phyloP scores from a whole-genome alignment of 2,329 filamentous ascomycete species.

The Aspergillus nomiae region DNA sequence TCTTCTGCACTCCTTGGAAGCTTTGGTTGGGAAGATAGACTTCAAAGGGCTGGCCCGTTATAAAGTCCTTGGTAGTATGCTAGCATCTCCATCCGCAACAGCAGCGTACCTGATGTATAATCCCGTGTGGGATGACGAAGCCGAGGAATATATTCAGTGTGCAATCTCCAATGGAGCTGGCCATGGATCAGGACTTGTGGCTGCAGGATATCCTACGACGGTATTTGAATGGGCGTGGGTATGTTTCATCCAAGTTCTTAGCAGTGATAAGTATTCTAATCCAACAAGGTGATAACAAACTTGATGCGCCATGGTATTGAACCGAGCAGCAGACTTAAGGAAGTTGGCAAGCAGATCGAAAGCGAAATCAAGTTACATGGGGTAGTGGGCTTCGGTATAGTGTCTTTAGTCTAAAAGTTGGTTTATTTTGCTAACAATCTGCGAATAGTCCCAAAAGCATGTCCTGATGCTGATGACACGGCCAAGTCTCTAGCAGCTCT shows the following conservation, averaged over 20 bases:
- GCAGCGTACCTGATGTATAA: constrained; percentile 7
- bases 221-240: constrained; percentile 6
- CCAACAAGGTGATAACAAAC: background rate
- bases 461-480: constrained; percentile 1
- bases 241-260: background rate
- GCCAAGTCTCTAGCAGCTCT: background rate
- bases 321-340: background rate
- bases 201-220: constrained; percentile 3
- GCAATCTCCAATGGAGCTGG: background rate
- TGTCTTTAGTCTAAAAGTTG: background rate
- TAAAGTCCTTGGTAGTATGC: background rate
- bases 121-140: constrained; percentile 1
- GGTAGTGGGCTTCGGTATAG: background rate
- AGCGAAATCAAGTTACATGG: background rate
- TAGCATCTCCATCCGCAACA: constrained; percentile 1
- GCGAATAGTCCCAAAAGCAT: background rate
- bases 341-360: background rate
- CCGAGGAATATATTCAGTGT: background rate
- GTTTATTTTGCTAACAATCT: background rate
- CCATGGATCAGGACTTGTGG: background rate
- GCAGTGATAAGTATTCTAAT: no score
- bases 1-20: background rate
- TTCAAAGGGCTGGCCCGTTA: background rate
- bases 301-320: background rate
- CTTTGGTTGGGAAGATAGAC: background rate